Percentiles rank a stretch among this genome's conserved stretches.
These are phyloP conservation scores for Ogataea dorogensis DNA, from an alignment of 805 yeast species.

Conservation along the genomic window DNA sequence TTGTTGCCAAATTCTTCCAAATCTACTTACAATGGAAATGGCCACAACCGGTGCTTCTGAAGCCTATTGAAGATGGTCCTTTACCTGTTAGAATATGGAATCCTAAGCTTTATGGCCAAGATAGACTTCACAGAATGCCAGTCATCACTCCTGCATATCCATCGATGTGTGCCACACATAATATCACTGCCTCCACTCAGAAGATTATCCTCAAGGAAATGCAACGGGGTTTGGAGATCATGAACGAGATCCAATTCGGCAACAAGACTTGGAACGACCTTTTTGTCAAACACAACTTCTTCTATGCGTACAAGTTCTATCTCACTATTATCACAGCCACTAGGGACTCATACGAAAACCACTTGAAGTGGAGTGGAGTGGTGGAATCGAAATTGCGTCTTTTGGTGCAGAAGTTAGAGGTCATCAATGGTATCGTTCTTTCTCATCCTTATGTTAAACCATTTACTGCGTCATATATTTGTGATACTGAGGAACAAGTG, in stretches of 20 bases:
- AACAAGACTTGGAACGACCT: conserved; percentile 71
- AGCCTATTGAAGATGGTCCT: conserved; percentile 96
- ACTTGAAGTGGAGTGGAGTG: conserved; percentile 87
- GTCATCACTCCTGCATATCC: conserved; percentile 98
- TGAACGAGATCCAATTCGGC: conserved; percentile 65
- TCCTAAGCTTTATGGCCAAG: conserved; percentile 85
- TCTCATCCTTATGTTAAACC: conserved; percentile 92
- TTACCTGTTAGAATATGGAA: conserved; percentile 96
- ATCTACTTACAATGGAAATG: conserved; percentile 90
- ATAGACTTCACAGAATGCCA: conserved; percentile 91
- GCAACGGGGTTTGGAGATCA: conserved; percentile 67
- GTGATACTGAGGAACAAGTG: conserved; percentile 42
- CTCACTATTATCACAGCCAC: conserved; percentile 80
- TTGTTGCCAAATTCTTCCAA: conserved; percentile 84
- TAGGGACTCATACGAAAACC: conserved; percentile 71
- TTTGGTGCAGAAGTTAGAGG: conserved; percentile 80
- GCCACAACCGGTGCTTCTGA: conserved; percentile 96
- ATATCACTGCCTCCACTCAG: conserved; percentile 86
- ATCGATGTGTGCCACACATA: conserved; percentile 98
- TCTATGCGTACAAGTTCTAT: conserved; percentile 81
- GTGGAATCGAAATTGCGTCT: conserved; percentile 85
- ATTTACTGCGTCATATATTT: conserved; percentile 51
- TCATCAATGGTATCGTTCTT: conserved; percentile 65
- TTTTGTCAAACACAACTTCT: conserved; percentile 77
- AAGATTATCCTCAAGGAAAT: conserved; percentile 78